Base-by-base conservation (phyloP, 169 alveolate genomes). In the Plasmodium yoelii region DNA sequence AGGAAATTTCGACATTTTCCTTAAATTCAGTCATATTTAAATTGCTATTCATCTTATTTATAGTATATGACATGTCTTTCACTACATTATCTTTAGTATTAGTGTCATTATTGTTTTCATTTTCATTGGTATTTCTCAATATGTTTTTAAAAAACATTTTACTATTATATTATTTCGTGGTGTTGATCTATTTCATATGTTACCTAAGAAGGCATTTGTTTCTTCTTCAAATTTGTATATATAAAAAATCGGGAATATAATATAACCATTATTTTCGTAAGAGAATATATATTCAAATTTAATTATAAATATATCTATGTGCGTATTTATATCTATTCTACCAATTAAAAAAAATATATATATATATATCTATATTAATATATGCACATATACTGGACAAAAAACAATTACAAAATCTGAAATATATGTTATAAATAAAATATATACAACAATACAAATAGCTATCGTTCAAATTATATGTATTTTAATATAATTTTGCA, bases 121-220 rank as follows among this genome's bases (percentile, higher is more conserved):
- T 71, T 71, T 3, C 42, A 42, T 71, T 71, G n/a, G 49, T 49
- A 71, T 2, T 71, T 49, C 28, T 77, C 2, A 22, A 64, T 28
- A 63, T 57, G 15, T 77, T 65, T 56, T 64, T 65, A 22, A 77
- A 49, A 19, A 15, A 7, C 74, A 77, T 77, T 63, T 77, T 77
- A 49, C 60, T 39, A 15, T 64, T 53, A 61, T 77, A 49, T 22
- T 22, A 64, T 77, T 39, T 51, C 63, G 51, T 67, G 42, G 9
- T 47, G 42, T 57, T 77, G 51, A 15, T 46, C 10, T 34, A 34
- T 34, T 34, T 34, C 42, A 34, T 34, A 34, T 34, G 42, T 34
- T 34, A 34, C 42, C 42, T 34, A 34, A 34, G 42, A 34, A 34
- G 42, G 5, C 57, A 5, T 42, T 75, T 5, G 39, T 39, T 61